Conservation (phyloP, 208 protist genomes). For the Leishmania arabica region DNA sequence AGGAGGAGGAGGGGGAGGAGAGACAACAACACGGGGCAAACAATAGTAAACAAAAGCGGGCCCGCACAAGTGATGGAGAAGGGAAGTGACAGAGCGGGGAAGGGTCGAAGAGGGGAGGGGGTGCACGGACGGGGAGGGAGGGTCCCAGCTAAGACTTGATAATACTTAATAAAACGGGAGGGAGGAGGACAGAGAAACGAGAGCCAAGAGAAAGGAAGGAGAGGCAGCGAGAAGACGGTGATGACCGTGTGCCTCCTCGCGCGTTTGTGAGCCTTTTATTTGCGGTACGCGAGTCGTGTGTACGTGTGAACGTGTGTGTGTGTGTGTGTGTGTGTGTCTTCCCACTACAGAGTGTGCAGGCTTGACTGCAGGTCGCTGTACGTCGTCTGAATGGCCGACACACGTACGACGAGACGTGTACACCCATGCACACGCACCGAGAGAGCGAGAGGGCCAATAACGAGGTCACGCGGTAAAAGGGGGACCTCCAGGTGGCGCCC, state of each 20-base stretch:
- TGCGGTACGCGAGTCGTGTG: not conserved
- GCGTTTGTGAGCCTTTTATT: not conserved
- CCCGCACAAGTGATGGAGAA: not conserved
- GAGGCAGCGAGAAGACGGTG: not conserved
- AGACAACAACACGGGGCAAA: not conserved
- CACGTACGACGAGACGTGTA: not conserved
- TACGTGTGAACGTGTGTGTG: not conserved
- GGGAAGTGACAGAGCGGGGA: not conserved
- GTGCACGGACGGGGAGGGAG: not conserved
- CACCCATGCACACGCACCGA: not conserved
- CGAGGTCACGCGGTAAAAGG: not conserved
- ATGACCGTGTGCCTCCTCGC: not conserved
- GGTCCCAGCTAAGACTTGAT: not conserved
- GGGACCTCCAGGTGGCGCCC: not conserved
- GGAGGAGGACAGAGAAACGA: not conserved
- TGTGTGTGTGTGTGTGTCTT: not conserved
- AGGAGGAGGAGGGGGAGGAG: not conserved
- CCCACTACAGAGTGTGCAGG: not conserved
- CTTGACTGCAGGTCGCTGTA: not conserved
- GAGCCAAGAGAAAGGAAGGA: not conserved
- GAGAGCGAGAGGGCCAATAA: not conserved
- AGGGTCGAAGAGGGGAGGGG: not conserved
- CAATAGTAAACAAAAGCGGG: not conserved
- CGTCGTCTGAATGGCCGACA: not conserved
- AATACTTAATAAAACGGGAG: not conserved